Evolutionary conservation across 2,329 filamentous ascomycete species (phyloP).

Genomic region (Alternaria sp.): DNA sequence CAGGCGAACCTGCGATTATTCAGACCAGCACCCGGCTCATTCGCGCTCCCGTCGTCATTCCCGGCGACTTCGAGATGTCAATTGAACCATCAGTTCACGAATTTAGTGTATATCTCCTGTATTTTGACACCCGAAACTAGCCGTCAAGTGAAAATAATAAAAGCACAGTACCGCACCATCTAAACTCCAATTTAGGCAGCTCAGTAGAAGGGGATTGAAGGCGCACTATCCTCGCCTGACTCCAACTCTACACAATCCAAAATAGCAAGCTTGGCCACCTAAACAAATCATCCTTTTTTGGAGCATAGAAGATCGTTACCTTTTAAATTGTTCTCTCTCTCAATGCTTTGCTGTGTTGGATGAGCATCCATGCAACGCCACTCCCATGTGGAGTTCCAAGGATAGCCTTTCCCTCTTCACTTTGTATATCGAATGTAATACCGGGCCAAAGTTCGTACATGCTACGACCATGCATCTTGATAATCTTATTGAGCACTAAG

Average conservation of each 20-base stretch:
- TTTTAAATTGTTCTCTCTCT: constrained; percentile 1
- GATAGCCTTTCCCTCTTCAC: constrained; percentile 22
- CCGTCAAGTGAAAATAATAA: not conserved
- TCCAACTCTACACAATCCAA: not conserved
- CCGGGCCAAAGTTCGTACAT: constrained; percentile 5
- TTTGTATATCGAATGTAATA: constrained; percentile 4
- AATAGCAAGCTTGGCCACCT: constrained; percentile 14
- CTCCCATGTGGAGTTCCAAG: constrained; percentile 17
- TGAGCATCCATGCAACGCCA: constrained; percentile 12
- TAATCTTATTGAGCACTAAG: not conserved
- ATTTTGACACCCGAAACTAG: not conserved
- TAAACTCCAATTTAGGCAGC: too few species aligned
- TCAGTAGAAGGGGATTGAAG: not conserved
- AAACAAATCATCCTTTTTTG: not conserved
- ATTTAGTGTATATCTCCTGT: too few species aligned
- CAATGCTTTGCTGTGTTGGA: constrained; percentile 9
- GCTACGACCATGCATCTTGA: not conserved
- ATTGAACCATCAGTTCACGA: too few species aligned
- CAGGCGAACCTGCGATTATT: too few species aligned
- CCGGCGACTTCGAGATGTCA: too few species aligned
- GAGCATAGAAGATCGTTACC: constrained; percentile 14
- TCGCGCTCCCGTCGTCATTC: too few species aligned
- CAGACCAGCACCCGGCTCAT: too few species aligned
- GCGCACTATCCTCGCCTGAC: too few species aligned
- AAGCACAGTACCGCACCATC: not conserved